Conservation (phyloP, 345 rosid species). For the Capsella bursapastoris region DNA sequence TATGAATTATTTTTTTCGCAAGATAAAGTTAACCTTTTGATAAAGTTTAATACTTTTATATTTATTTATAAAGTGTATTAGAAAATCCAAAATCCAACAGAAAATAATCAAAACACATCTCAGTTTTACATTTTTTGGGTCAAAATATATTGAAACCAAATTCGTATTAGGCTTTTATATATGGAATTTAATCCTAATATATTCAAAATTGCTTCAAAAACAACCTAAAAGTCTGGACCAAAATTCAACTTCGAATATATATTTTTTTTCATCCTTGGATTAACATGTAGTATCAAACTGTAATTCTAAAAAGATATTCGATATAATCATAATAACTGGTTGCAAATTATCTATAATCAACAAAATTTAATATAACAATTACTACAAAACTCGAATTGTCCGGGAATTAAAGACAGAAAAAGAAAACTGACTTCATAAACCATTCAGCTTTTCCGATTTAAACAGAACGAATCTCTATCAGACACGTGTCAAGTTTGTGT, state of each 20-base stretch:
- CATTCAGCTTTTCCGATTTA: conserved; percentile 22
- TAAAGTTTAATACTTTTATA: not conserved
- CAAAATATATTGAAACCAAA: not conserved
- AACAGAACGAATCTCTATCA: not conserved
- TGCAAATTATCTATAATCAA: not conserved
- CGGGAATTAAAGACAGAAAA: conserved; percentile 26
- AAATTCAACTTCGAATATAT: too few relatives aligned
- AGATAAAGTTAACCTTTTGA: conserved; percentile 1
- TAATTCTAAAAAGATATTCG: not conserved
- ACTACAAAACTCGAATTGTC: conserved; percentile 27
- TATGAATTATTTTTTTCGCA: not conserved
- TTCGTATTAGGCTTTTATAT: not conserved
- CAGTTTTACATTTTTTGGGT: not conserved
- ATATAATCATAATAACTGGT: not conserved
- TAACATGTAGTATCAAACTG: too few relatives aligned
- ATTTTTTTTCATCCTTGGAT: not conserved
- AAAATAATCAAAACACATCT: not conserved
- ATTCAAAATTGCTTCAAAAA: not conserved
- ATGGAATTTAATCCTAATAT: not conserved
- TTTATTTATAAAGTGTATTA: not conserved
- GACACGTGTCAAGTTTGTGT: conserved; percentile 13
- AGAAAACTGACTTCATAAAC: not conserved
- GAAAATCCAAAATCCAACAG: not conserved
- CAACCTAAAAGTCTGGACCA: not conserved
- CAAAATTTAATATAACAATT: not conserved